Evolutionary conservation across 73 alveolate species (phyloP).

Genomic region (Urostyla sp.): DNA sequence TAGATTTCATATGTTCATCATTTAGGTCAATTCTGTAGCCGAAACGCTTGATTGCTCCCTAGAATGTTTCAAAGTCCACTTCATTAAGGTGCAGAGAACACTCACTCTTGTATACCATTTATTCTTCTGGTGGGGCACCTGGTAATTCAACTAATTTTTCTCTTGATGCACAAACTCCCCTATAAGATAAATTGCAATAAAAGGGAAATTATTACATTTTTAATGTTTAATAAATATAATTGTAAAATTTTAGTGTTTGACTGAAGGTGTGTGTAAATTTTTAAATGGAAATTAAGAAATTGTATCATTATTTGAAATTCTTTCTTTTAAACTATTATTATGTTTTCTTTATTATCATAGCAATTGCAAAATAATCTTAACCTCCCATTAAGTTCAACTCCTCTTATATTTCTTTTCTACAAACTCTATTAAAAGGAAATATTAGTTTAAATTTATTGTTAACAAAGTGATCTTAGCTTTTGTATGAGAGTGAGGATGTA

Average conservation of each 20-base stretch:
- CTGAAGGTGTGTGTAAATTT: no score
- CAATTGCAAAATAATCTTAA: conserved; percentile 36
- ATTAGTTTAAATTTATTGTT: conserved; percentile 4
- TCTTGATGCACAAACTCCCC: conserved; percentile 57
- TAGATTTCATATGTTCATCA: conserved; percentile 44
- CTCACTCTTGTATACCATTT: conserved; percentile 27
- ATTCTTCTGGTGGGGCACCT: conserved; percentile 47
- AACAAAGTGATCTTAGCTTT: neutral
- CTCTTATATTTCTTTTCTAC: conserved; percentile 7
- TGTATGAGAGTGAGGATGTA: neutral
- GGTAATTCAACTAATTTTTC: conserved; percentile 10
- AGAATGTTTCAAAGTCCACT: conserved; percentile 31
- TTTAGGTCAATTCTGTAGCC: conserved; percentile 40
- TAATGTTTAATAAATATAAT: conserved; percentile 8
- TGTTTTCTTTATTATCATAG: conserved; percentile 37
- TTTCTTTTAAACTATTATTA: neutral
- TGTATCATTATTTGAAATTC: conserved; percentile 27
- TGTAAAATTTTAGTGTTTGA: neutral
- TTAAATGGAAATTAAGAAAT: neutral
- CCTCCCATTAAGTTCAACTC: conserved; percentile 1
- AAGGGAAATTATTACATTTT: conserved; percentile 9
- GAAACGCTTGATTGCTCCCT: conserved; percentile 51
- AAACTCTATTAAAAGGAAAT: conserved; percentile 25
- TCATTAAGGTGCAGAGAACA: conserved; percentile 8
- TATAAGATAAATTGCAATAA: neutral